Base-by-base conservation (phyloP, 192 early-diverging fungal species). In the Obelidium mucronatum region DNA sequence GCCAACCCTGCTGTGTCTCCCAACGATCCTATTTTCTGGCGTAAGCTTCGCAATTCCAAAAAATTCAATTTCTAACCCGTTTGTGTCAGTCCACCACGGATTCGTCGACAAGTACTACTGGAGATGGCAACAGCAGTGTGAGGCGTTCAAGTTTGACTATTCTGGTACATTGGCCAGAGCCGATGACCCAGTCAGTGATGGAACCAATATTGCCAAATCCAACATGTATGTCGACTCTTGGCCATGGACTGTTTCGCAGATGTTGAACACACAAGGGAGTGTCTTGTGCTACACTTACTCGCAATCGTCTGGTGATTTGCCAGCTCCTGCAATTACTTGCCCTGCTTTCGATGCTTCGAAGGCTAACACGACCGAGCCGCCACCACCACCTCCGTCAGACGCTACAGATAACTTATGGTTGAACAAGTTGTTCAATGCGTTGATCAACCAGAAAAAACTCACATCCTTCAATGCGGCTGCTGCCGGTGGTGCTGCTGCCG, bases 51-150 rank as follows among this genome's bases (percentile, higher is more conserved):
- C n/a, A n/a, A n/a, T n/a, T n/a, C n/a, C n/a, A n/a, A n/a, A n/a
- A n/a, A n/a, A n/a, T n/a, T n/a, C n/a, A n/a, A n/a, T 61, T 61
- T 22, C 15, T 61, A n/a, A n/a, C n/a, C n/a, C n/a, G n/a, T n/a
- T n/a, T n/a, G n/a, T n/a, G n/a, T n/a, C n/a, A 28, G 26, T 77
- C 31, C 76, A 77, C 54, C 76, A 77, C 61, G 76, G 40, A 30
- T 69, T 77, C 54, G 76, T 77, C 11, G 76, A 77, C 70, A 77
- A 77, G 30, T 69, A 69, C 40, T 77, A 58, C 52, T 66, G 60
- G 76, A 66, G 40, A 66, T 77, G 76, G 76, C 76, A 77, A 52
- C 30, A 34, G 8, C 8, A 37, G 30, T 65, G 63, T 39, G 34
- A 31, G 1, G 8, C 31, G 8, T 65, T 37, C 63, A 31, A 37